Base-by-base conservation (phyloP, 495 filamentous ascomycete genomes). In the Daldinia concentrica region DNA sequence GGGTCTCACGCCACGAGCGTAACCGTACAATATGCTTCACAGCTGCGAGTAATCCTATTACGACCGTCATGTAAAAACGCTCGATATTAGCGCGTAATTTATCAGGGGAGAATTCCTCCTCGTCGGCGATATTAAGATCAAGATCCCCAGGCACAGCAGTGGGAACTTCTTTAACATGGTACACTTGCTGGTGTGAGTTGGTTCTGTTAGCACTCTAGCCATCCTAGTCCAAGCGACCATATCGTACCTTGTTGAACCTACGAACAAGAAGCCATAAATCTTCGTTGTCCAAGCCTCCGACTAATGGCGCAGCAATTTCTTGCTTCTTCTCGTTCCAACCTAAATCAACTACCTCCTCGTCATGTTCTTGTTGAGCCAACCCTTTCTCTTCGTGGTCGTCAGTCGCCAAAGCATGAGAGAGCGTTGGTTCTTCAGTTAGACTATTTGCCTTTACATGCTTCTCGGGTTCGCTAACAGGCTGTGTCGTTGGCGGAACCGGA, bases 21-120 rank as follows among this genome's bases (percentile, higher is more conserved):
- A 97, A 77, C 6, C 93, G 82, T 1, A 85, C 90, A 69, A 94
- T 86, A 73, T 97, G 93, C 62, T 93, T 92, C 9, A 84, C 86
- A 50, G 89, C 84, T 0, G 83, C 86, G 14, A 91, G 83, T 52
- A 93, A 19, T 1, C 90, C 88, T 32, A 95, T 87, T 3, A 91
- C 82, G 1, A 96, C 88, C 0, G 92, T 93, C 83, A 90, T 94
- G 77, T 97, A 97, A 29, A 96, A 85, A 8, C 93, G 82, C 77
- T 97, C 93, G n/a, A 96, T 69, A 41, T 89, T 93, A 19, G 88
- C 88, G 17, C 93, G 85, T 68, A 97, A 79, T 75, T 96, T 96
- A 78, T 96, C 93, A 0, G 93, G 93, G 0, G 91, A 92, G 78
- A 94, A 95, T 67, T 93, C 89, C 41, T 96, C 93, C 64, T 94